phyloP scores from a whole-genome alignment of 345 rosid genomes.

The Erodium maritimum region DNA sequence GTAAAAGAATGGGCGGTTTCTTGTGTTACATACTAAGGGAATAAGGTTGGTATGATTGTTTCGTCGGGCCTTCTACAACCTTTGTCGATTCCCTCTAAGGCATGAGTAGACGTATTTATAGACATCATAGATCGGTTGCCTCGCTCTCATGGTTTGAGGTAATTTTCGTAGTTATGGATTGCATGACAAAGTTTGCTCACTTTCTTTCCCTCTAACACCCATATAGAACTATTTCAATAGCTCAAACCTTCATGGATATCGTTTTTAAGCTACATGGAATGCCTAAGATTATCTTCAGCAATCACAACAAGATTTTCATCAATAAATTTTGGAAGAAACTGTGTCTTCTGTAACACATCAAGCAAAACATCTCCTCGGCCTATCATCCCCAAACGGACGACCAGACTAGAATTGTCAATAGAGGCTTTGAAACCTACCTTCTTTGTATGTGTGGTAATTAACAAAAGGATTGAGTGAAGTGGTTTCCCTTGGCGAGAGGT shows the following conservation, averaged over 20 bases:
- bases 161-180: slow-evolving; percentile 7
- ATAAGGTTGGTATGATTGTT: neutral
- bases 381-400: too few species aligned
- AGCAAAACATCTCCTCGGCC: too few species aligned
- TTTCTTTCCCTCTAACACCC: neutral
- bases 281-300: neutral
- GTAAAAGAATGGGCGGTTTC: neutral
- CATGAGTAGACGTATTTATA: slow-evolving; percentile 2
- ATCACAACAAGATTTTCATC: neutral
- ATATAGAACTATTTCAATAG: neutral
- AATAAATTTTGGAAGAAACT: too few species aligned
- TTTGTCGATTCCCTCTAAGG: neutral
- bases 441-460: neutral
- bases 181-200: slow-evolving; percentile 1
- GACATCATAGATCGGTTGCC: slow-evolving; percentile 9
- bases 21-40: neutral
- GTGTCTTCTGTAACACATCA: too few species aligned
- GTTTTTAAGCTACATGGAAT: slow-evolving; percentile 6
- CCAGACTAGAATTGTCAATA: neutral
- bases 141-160: neutral
- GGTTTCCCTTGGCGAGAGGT: neutral
- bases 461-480: neutral
- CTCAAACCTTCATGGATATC: neutral
- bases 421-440: neutral
- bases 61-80: neutral